Base-by-base conservation (phyloP, 768 basidiomycete species). In the Trametopsis cervina region DNA sequence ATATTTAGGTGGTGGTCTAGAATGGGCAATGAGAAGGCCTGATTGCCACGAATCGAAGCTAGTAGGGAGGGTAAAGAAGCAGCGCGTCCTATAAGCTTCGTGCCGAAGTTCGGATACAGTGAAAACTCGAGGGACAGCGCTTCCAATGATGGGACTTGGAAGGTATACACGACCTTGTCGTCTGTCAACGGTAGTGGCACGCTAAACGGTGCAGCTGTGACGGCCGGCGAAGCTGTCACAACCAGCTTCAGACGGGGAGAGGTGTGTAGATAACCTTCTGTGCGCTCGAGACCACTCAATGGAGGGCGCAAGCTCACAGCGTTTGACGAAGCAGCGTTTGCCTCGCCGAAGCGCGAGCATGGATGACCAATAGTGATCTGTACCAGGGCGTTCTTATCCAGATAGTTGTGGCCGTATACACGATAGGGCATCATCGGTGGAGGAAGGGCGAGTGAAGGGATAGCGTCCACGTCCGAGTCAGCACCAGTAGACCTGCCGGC, bases 351-450 rank as follows among this genome's bases (percentile, higher is more conserved):
- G 21, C 67, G 65, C 5, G 79, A 74, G 46, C 77, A 74, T 1
- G 67, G 66, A 52, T 80, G 78, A 2, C 91, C 92, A 38, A 98
- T 79, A 0, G 85, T 80, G 39, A 99, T 74, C 58, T 95, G 89
- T 4, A 98, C 81, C 26, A 98, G 73, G 59, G 81, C 81, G 42
- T 82, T 82, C 59, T 81, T 84, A 65, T 95, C 91, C 44, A 99
- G 75, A 65, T 89, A 92, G 60, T 90, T 95, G 69, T 99, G 95
- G 5, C 95, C 95, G 63, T 99, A 99, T 25, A 95, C 88, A 45
- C 92, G 82, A 62, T 97, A 91, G 23, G 96, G 93, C 79, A 99
- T 95, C 62, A 97, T 97, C 2, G 96, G 96, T 1, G 96, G 96
- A 2, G 96, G 96, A 15, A 99, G 76, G 17, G 88, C 90, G n/a